Percentiles rank a stretch among this genome's conserved stretches.
Conservation (phyloP, 768 basidiomycete genomes). For the Suillus luteus region DNA sequence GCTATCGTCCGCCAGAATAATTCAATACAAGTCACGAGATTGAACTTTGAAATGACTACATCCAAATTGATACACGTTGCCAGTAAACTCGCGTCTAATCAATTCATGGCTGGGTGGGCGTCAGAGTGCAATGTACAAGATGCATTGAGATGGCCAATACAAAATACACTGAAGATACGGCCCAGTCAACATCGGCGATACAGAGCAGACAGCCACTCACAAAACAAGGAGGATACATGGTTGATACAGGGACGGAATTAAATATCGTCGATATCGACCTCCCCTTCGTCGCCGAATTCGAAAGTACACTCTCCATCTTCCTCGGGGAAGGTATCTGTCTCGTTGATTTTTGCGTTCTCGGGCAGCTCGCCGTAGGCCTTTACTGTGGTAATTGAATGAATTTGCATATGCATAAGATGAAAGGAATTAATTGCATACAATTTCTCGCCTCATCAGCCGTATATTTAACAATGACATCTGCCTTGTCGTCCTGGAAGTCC, state of each 20-base stretch:
- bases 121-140: conserved; percentile 16
- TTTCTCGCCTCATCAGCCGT: conserved; percentile 94
- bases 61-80: conserved; percentile 21
- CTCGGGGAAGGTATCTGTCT: conserved; percentile 91
- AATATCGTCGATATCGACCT: conserved; percentile 90
- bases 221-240: conserved; percentile 7
- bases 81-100: conserved; percentile 28
- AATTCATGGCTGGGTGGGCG: conserved; percentile 17
- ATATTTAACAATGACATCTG: conserved; percentile 99
- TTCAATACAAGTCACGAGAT: conserved; percentile 9
- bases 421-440: conserved; percentile 41
- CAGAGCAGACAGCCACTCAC: conserved; percentile 16
- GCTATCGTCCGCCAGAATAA: conserved; percentile 4
- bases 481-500: conserved; percentile 99
- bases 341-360: conserved; percentile 95
- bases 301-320: conserved; percentile 89
- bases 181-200: conserved; percentile 10
- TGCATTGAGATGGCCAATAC: conserved; percentile 13
- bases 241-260: conserved; percentile 38
- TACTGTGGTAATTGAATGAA: conserved; percentile 45
- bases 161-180: conserved; percentile 17
- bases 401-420: conserved; percentile 3
- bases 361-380: conserved; percentile 99
- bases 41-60: conserved; percentile 11
- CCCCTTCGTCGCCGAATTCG: conserved; percentile 88